Percentiles rank a stretch among this genome's conserved stretches.
phyloP scores from a whole-genome alignment of 257 asterid species.

The Salvia hispanica region DNA sequence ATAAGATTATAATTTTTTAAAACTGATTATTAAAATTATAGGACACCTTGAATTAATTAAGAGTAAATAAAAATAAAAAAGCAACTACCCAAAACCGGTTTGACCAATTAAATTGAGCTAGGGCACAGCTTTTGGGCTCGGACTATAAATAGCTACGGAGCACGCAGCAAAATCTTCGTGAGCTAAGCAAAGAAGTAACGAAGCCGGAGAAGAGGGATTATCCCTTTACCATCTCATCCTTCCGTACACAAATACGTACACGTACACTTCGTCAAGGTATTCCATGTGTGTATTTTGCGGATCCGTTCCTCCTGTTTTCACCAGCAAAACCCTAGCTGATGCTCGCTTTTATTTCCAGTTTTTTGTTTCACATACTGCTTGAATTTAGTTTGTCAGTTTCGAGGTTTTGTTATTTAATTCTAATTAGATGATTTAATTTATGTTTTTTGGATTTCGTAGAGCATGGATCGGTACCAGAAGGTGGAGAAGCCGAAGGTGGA shows the following conservation, averaged over 20 bases:
- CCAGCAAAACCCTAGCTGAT: slow-evolving; percentile 27
- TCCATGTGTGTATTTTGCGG: slow-evolving; percentile 20
- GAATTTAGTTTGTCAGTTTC: background rate
- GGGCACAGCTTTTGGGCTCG: slow-evolving; percentile 48
- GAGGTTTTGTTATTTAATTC: background rate
- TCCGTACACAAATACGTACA: slow-evolving; percentile 1
- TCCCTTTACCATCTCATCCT: slow-evolving; percentile 32
- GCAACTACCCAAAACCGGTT: slow-evolving; percentile 37
- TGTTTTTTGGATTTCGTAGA: slow-evolving; percentile 22
- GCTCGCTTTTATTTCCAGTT: background rate
- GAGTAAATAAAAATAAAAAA: background rate
- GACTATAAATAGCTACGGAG: slow-evolving; percentile 33
- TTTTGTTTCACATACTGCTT: slow-evolving; percentile 6
- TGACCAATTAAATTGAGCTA: slow-evolving; percentile 34
- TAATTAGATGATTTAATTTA: background rate
- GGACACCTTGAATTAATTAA: background rate
- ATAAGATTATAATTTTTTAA: too few species aligned
- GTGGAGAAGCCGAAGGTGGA: slow-evolving; percentile 72
- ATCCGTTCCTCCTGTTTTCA: slow-evolving; percentile 32
- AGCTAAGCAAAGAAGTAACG: slow-evolving; percentile 43
- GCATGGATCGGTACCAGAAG: slow-evolving; percentile 81
- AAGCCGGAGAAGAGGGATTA: slow-evolving; percentile 51
- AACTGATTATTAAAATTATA: too few species aligned
- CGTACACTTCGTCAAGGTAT: slow-evolving; percentile 12
- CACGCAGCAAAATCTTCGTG: slow-evolving; percentile 32